Conservation (phyloP, 306 rosid species). For the Dryas octopetala region DNA sequence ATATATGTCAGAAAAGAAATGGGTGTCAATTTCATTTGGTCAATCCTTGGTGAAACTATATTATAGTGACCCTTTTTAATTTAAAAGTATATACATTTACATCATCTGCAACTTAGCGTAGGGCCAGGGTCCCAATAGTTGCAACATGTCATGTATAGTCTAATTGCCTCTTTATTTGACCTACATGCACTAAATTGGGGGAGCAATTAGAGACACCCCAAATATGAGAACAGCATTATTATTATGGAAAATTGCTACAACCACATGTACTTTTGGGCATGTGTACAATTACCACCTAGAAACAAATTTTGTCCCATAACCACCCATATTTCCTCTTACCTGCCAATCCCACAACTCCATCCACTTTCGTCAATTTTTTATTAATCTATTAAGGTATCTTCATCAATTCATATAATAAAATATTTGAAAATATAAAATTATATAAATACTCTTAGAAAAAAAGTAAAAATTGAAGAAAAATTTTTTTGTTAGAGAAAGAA, state of each 20-base stretch:
- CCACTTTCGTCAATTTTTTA: too few species aligned
- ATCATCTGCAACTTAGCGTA: not conserved
- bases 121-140: not conserved
- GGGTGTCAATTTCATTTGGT: conserved; percentile 10
- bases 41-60: conserved; percentile 1
- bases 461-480: too few species aligned
- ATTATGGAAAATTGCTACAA: not conserved
- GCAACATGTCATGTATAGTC: not conserved
- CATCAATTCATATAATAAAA: too few species aligned
- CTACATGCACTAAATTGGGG: not conserved
- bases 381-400: too few species aligned
- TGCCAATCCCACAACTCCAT: too few species aligned
- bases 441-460: too few species aligned
- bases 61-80: conserved; percentile 4
- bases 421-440: too few species aligned
- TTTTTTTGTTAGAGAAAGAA: too few species aligned
- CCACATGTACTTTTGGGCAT: too few species aligned
- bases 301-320: too few species aligned
- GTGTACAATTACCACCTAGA: too few species aligned
- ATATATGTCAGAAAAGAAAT: not conserved
- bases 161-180: conserved; percentile 1
- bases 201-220: not conserved
- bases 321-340: too few species aligned
- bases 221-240: not conserved
- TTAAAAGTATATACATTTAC: not conserved